Base-by-base conservation (phyloP, 305 asterid species). In the Rubia occidens region DNA sequence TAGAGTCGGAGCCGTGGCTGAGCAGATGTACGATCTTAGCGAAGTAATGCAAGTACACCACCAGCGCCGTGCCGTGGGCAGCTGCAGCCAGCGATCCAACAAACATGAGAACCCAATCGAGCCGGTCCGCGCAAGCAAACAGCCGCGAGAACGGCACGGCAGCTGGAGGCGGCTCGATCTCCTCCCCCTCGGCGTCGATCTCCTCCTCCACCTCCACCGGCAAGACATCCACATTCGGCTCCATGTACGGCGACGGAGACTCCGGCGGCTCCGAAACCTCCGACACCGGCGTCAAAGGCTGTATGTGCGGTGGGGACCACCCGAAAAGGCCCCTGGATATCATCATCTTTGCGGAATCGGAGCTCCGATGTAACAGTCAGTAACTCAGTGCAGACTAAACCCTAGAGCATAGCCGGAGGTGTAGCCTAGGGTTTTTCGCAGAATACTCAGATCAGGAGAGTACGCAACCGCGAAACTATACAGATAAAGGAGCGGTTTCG, bases 241-340 rank as follows among this genome's bases (percentile, higher is more conserved):
- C 99, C 75, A 84, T 69, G 82, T 94, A 94, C 55, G 99, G 99
- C 10, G 97, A 94, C 3, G 99, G 99, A 7, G 99, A 94, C 83
- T 94, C 99, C 76, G 99, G 99, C 71, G 99, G 99, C 84, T 94
- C 99, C 17, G 99, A 94, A 14, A 94, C 99, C 77, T 94, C 97
- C 40, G 99, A 94, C 18, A 94, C 99, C 74, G 99, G 99, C 78
- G 99, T 94, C 77, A 94, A 74, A 69, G 99, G 99, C 83, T 94
- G 96, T 80, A 90, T 88, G 72, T 91, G 99, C 40, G 99, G 99
- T 44, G 99, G 99, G 26, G 99, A 95, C 99, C 96, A 95, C 78
- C 99, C 99, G 62, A 95, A 95, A 71, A 95, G 85, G 37, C 99
- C 99, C 85, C 99, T 84, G 0, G 96, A 89, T 37, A 94, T 86